Conservation (phyloP, 495 filamentous ascomycete species). For the Choiromyces venosus region DNA sequence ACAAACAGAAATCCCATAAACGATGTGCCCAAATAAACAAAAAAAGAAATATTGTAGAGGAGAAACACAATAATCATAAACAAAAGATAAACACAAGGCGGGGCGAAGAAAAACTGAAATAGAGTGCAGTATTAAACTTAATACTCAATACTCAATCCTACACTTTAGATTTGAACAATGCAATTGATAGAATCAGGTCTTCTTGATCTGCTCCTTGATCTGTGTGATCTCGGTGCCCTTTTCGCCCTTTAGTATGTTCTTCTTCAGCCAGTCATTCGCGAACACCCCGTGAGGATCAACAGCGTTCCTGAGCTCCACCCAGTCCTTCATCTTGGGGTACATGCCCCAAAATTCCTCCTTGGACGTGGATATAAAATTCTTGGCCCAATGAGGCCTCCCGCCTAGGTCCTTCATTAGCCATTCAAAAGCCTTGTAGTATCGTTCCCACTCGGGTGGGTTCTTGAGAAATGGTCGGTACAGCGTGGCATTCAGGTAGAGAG, state of each 20-base stretch:
- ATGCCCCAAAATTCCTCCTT: conserved; percentile 54
- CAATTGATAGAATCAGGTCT: background rate
- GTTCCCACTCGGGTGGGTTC: conserved; percentile 68
- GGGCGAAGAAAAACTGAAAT: background rate
- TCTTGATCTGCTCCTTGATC: background rate
- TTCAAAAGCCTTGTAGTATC: conserved; percentile 93
- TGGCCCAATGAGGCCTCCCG: conserved; percentile 94
- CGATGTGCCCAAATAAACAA: background rate
- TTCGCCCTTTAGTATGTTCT: conserved; percentile 56
- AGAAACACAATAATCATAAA: background rate
- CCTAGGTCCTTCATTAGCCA: conserved; percentile 89
- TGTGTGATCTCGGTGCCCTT: background rate
- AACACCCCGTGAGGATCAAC: conserved; percentile 92
- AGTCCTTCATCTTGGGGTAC: conserved; percentile 45
- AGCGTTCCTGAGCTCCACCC: conserved; percentile 31
- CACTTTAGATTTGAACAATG: background rate
- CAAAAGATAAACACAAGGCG: background rate
- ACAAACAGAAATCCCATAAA: background rate
- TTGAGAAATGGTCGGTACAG: conserved; percentile 82
- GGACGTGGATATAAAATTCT: conserved; percentile 69
- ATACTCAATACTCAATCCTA: background rate
- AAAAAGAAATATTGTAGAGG: background rate
- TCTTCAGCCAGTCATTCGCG: conserved; percentile 79
- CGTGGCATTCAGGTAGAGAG: conserved; percentile 91
- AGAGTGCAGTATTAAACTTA: background rate